Evolutionary conservation across 805 yeast species (phyloP), one percentile per base, ranked within the genome.

Genomic region (Danielia oregonensis): DNA sequence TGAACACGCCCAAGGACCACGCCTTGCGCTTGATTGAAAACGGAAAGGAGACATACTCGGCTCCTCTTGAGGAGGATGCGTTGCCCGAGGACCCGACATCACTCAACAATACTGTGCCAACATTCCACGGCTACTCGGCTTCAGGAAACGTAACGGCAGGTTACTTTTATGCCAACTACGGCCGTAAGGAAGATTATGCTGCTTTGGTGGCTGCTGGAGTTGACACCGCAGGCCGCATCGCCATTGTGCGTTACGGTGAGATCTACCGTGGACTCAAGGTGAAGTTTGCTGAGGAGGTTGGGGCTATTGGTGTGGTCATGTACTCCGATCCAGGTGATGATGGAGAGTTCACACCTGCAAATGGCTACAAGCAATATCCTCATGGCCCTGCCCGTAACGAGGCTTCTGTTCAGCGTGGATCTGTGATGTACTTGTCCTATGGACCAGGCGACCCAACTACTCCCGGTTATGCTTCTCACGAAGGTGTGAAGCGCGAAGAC

Each of bases 291-390:
- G 37, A 37, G 24, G 40, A 37, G 5, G 11, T 12, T 9, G 40
- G 40, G 6, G 40, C 35, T 5, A 27, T 26, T 2, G 40, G 32
- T 16, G 40, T 37, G 7, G 32, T 37, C 17, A 27, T 37, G 23
- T 37, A 37, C 32, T 33, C 36, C 8, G 40, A 37, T 17, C 40
- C 40, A 6, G 40, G 40, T 1, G 40, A 37, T 24, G 40, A 37
- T 13, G 40, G 40, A 8, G 37, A 37, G 6, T 32, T 33, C 13
- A 37, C 24, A 17, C 33, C 40, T 7, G 32, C 33, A 17, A 37
- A 37, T 16, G 40, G 40, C 2, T 37, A 32, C 24, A 21, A 37
- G n/a, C 29, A 27, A n/a, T 37, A 37, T 22, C 40, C 40, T 6
- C 10, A 37, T 9, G 40, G 40, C 0, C 40, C 40, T 6, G 36